phyloP scores from a whole-genome alignment of 441 rosid genomes.

The Mallotus repandus region DNA sequence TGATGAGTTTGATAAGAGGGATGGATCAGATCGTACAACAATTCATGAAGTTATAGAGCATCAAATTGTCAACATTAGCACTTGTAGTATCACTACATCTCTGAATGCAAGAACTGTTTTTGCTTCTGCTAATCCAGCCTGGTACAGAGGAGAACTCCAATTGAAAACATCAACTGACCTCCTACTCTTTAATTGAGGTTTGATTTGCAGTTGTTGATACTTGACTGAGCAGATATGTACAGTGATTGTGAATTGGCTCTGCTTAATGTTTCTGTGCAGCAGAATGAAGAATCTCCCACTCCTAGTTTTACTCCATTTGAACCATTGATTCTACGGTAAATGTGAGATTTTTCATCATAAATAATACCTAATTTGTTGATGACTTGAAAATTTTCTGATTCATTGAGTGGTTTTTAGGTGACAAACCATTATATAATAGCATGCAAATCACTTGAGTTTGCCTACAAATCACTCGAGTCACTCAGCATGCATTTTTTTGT shows the following conservation, averaged over 20 bases:
- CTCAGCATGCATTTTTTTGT: neutral
- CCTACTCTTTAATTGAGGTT: slow-evolving; percentile 95
- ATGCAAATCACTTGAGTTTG: no score
- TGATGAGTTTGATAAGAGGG: no score
- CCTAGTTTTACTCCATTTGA: slow-evolving; percentile 92
- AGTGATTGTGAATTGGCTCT: slow-evolving; percentile 95
- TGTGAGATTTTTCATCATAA: neutral
- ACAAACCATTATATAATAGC: no score
- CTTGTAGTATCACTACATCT: slow-evolving; percentile 99
- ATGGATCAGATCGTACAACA: no score
- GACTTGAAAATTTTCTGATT: no score
- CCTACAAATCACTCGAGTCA: no score
- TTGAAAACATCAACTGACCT: slow-evolving; percentile 95
- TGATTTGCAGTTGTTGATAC: slow-evolving; percentile 95
- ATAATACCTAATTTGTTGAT: no score
- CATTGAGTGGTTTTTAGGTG: no score
- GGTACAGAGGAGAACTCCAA: slow-evolving; percentile 99
- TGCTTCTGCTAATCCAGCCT: slow-evolving; percentile 99
- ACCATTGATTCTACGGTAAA: slow-evolving; percentile 83
- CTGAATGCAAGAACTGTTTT: slow-evolving; percentile 96
- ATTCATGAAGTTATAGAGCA: slow-evolving; percentile 88
- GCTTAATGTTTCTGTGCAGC: slow-evolving; percentile 93
- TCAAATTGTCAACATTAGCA: slow-evolving; percentile 99
- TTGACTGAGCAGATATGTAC: slow-evolving; percentile 98
- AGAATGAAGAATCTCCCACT: slow-evolving; percentile 86